phyloP scores from a whole-genome alignment of 176 grass and related monocot genomes.

The Triticum aestivum region DNA sequence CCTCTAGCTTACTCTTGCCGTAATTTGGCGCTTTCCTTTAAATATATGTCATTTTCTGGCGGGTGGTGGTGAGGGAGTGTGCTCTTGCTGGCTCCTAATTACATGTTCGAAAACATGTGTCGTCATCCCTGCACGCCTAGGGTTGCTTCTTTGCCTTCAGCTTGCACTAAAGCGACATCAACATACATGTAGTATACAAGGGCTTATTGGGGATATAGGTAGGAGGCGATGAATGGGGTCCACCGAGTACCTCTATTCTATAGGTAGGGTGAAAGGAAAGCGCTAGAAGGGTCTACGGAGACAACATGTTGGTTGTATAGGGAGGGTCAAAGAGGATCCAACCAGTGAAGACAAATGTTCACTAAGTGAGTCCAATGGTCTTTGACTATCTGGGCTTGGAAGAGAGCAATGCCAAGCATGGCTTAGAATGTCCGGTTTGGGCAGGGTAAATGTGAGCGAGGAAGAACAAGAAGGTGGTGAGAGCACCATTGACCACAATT shows the following conservation, averaged over 20 bases:
- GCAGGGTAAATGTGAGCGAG: neutral
- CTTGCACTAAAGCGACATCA: neutral
- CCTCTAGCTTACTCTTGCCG: neutral
- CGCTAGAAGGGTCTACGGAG: rapidly evolving
- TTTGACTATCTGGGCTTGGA: neutral
- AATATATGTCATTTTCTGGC: neutral
- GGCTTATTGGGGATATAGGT: neutral
- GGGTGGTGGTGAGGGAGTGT: neutral
- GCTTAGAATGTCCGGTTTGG: neutral
- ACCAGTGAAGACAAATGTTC: no score
- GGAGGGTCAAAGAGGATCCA: neutral
- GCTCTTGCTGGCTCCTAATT: neutral
- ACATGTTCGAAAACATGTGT: neutral
- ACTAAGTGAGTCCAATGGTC: neutral
- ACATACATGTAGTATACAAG: neutral
- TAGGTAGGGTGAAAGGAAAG: neutral
- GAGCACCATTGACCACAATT: rapidly evolving
- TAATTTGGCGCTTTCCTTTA: neutral
- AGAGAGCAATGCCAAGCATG: neutral
- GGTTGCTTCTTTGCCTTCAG: neutral
- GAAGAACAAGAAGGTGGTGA: neutral
- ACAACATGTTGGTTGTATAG: neutral
- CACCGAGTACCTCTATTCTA: neutral
- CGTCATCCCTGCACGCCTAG: neutral
- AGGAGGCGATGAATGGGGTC: neutral